Conservation (phyloP, 1,139 yeast genomes). For the Hanseniaspora uvarum region DNA sequence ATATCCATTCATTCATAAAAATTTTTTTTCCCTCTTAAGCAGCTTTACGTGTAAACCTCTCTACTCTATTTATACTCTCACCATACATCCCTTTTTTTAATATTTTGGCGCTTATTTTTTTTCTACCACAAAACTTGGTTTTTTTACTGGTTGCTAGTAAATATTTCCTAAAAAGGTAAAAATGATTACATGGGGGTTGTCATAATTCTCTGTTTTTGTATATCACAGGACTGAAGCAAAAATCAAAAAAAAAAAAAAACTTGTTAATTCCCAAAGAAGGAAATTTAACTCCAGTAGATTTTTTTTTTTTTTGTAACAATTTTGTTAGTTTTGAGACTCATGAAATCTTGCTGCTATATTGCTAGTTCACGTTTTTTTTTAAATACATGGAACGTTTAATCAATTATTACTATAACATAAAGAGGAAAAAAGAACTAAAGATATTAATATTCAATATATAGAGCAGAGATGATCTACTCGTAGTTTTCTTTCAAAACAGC, state of each 20-base stretch:
- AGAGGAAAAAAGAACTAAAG: background rate
- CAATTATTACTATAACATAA: background rate
- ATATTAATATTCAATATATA: background rate
- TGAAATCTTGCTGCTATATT: no score
- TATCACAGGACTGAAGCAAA: no score
- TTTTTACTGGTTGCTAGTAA: background rate
- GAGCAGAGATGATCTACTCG: background rate
- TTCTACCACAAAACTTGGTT: background rate
- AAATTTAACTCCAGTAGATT: background rate
- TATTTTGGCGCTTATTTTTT: background rate
- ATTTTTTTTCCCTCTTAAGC: background rate
- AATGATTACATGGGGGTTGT: background rate
- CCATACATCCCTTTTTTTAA: background rate
- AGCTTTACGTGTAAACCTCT: background rate
- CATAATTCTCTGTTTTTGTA: background rate
- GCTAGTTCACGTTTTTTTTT: background rate
- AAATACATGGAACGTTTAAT: background rate
- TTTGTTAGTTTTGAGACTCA: background rate
- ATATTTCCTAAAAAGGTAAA: background rate
- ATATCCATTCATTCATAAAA: background rate
- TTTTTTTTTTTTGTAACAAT: slow-evolving; percentile 4
- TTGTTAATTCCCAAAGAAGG: background rate
- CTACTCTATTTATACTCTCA: background rate
- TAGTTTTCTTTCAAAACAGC: slow-evolving; percentile 15
- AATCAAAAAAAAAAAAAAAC: background rate